These are phyloP conservation scores for Lichtheimia ramosa DNA, from an alignment of 371 early-diverging fungal species.

Conservation along the genomic window DNA sequence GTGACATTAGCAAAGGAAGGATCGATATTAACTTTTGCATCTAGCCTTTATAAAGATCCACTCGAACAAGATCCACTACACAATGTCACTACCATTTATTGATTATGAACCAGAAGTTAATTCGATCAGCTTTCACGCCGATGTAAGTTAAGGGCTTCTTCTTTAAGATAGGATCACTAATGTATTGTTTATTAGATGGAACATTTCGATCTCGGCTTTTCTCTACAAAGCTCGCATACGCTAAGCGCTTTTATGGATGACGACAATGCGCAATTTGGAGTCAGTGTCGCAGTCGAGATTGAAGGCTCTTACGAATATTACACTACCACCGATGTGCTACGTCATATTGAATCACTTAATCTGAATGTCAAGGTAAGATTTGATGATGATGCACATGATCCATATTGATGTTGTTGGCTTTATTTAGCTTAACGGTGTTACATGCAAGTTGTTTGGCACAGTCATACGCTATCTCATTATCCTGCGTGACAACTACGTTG, in stretches of 20 bases:
- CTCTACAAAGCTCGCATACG: conserved; percentile 71
- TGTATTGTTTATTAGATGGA: conserved; percentile 33
- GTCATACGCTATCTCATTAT: conserved; percentile 73
- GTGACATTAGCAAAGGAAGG: neutral
- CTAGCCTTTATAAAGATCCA: conserved; percentile 64
- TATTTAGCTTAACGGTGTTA: conserved; percentile 54
- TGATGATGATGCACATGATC: neutral
- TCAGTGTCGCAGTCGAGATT: conserved; percentile 48
- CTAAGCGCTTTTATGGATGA: conserved; percentile 66
- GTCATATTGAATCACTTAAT: conserved; percentile 63
- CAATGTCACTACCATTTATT: conserved; percentile 59
- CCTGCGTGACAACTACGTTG: conserved; percentile 79
- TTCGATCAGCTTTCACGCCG: conserved; percentile 56
- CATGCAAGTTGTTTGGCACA: conserved; percentile 69
- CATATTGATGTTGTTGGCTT: neutral
- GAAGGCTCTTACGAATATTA: conserved; percentile 69
- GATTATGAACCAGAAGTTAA: conserved; percentile 61
- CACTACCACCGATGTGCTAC: conserved; percentile 50
- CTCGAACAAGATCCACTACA: conserved; percentile 40
- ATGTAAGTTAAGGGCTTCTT: conserved; percentile 28
- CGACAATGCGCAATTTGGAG: conserved; percentile 59
- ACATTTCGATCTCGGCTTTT: conserved; percentile 53
- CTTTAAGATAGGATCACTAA: neutral
- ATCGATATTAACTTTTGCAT: neutral
- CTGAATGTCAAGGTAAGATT: conserved; percentile 59